A percentile compares a stretch with the other conserved stretches of the same genome.
phyloP scores from a whole-genome alignment of 2,329 filamentous ascomycete species.

The Trichoderma semiorbis region DNA sequence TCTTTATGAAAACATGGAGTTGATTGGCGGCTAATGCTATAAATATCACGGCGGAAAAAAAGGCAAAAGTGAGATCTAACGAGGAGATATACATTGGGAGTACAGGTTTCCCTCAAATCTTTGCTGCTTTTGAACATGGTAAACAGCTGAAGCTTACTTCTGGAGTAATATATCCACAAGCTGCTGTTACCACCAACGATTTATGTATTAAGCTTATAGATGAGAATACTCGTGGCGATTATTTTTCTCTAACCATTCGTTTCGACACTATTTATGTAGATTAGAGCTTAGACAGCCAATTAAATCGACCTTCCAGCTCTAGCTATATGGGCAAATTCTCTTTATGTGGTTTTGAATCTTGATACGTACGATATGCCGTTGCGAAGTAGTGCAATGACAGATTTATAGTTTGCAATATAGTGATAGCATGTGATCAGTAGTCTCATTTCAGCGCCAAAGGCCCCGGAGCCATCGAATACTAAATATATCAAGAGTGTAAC shows the following conservation, averaged over 20 bases:
- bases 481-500: too few relatives aligned
- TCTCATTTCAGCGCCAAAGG: too few relatives aligned
- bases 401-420: too few relatives aligned
- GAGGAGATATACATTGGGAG: accelerated
- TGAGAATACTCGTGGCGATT: not conserved
- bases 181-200: not conserved
- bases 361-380: too few relatives aligned
- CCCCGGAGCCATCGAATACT: too few relatives aligned
- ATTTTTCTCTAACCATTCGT: not conserved
- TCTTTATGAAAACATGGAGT: not conserved
- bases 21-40: not conserved
- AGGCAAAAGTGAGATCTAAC: not conserved
- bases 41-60: not conserved
- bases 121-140: accelerated
- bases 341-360: not conserved
- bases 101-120: not conserved
- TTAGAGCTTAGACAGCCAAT: not conserved
- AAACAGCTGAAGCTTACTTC: not conserved
- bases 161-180: not conserved
- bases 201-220: not conserved
- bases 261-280: not conserved
- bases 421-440: too few relatives aligned
- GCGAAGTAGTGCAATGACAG: too few relatives aligned
- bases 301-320: not conserved
- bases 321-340: not conserved